Percentiles rank a stretch among this genome's conserved stretches.
Evolutionary conservation across 148 eudicot species (phyloP).

Genomic region (Chenopodium suecicum): DNA sequence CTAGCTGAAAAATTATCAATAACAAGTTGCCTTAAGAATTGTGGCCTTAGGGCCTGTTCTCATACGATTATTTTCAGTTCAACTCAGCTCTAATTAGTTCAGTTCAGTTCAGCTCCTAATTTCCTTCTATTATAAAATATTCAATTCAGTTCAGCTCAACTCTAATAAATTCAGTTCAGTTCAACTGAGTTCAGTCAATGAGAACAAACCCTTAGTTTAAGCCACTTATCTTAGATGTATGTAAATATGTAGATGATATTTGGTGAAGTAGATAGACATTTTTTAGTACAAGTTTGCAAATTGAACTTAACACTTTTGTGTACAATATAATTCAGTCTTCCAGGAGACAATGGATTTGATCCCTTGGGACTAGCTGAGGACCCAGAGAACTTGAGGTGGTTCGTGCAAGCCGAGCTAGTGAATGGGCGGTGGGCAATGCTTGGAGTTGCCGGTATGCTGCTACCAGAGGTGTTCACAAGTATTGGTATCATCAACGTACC

Average conservation of each 20-base stretch:
- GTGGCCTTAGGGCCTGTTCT: background rate
- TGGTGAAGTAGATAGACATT: background rate
- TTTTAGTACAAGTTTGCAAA: background rate
- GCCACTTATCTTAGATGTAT: background rate
- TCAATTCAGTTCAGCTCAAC: no score
- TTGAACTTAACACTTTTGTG: background rate
- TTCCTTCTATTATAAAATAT: no score
- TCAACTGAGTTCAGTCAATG: no score
- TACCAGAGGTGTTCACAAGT: constrained; percentile 85
- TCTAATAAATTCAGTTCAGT: no score
- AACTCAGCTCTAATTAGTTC: no score
- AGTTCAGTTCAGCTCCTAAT: no score
- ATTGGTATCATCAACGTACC: constrained; percentile 78
- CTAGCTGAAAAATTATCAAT: no score
- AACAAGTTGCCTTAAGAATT: no score
- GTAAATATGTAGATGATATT: background rate
- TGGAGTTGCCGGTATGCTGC: constrained; percentile 89
- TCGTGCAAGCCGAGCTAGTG: constrained; percentile 89
- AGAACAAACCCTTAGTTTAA: background rate
- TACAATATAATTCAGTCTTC: constrained; percentile 47
- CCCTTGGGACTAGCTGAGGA: constrained; percentile 96
- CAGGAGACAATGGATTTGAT: constrained; percentile 98
- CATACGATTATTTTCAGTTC: no score
- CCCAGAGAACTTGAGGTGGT: constrained; percentile 93
- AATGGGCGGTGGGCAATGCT: constrained; percentile 97